phyloP scores from a whole-genome alignment of 2,329 filamentous ascomycete genomes.

The Plectosphaerella plurivora region DNA sequence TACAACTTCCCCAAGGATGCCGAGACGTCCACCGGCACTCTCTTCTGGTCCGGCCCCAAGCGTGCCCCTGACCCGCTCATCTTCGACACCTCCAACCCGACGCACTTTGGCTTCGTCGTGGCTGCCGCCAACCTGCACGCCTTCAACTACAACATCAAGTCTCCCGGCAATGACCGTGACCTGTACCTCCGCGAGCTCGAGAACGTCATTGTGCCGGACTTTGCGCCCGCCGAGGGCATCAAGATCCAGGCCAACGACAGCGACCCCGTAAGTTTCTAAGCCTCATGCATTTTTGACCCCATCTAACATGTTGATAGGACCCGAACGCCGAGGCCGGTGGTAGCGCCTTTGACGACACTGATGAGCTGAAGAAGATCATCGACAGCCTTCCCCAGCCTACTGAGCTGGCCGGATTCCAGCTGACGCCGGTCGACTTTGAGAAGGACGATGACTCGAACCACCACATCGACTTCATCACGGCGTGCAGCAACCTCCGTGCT shows the following conservation, averaged over 20 bases:
- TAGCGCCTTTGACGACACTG: slow-evolving; percentile 62
- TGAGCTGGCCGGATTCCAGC: slow-evolving; percentile 79
- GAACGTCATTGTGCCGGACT: slow-evolving; percentile 93
- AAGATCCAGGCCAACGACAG: slow-evolving; percentile 97
- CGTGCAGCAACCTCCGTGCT: slow-evolving; percentile 91
- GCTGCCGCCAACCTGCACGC: slow-evolving; percentile 89
- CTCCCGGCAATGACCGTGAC: slow-evolving; percentile 64
- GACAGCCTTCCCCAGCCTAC: slow-evolving; percentile 72
- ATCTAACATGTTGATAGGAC: slow-evolving; percentile 46
- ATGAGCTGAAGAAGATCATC: slow-evolving; percentile 70
- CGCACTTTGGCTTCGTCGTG: slow-evolving; percentile 83
- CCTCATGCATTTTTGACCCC: not conserved
- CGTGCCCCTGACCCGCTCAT: slow-evolving; percentile 87
- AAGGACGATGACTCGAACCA: slow-evolving; percentile 98
- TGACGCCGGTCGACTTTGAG: slow-evolving; percentile 92
- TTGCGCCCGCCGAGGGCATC: slow-evolving; percentile 81
- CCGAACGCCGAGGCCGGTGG: slow-evolving; percentile 63
- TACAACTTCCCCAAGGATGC: slow-evolving; percentile 98
- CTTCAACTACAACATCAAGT: slow-evolving; percentile 96
- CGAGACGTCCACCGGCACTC: slow-evolving; percentile 78
- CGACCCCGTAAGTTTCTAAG: slow-evolving; percentile 61
- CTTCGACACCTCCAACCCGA: slow-evolving; percentile 79
- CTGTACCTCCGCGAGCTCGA: slow-evolving; percentile 79
- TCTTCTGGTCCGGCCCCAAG: slow-evolving; percentile 98
- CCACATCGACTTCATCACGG: slow-evolving; percentile 98